Evolutionary conservation across 805 yeast species (phyloP).

Genomic region (Metschnikowia cubensis): DNA sequence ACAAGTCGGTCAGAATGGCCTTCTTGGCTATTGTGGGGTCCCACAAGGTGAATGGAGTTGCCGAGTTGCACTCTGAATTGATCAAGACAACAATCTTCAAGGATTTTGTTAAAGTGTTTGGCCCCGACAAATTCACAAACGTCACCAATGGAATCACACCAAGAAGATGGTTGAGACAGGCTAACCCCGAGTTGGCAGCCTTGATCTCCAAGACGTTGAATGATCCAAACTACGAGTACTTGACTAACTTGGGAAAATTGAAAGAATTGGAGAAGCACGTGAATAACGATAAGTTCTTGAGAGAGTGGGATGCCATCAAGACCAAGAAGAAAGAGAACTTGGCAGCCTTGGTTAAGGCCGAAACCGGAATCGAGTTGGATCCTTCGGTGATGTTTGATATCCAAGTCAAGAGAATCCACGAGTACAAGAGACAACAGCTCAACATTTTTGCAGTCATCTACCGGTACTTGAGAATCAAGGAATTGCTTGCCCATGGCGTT

Average conservation of each 20-base stretch:
- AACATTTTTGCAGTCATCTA: constrained; percentile 86
- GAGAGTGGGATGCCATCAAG: constrained; percentile 70
- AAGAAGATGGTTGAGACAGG: constrained; percentile 93
- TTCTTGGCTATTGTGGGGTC: constrained; percentile 86
- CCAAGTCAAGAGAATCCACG: constrained; percentile 93
- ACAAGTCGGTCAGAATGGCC: constrained; percentile 91
- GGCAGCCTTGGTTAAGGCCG: constrained; percentile 60
- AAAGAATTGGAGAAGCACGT: constrained; percentile 63
- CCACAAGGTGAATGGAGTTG: constrained; percentile 93
- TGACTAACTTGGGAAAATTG: constrained; percentile 64
- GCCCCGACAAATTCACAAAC: constrained; percentile 78
- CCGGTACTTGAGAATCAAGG: constrained; percentile 75
- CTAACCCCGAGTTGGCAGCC: constrained; percentile 76
- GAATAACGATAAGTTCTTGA: constrained; percentile 65
- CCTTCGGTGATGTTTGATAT: constrained; percentile 77
- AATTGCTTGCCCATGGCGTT: constrained; percentile 49
- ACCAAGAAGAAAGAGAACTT: constrained; percentile 62
- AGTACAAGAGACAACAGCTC: constrained; percentile 91
- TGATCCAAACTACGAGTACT: constrained; percentile 56
- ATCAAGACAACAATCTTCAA: constrained; percentile 84
- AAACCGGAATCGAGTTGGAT: constrained; percentile 65
- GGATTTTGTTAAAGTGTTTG: constrained; percentile 82
- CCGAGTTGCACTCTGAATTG: constrained; percentile 89
- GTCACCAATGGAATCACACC: constrained; percentile 96
- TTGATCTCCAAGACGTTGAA: constrained; percentile 71